These are phyloP conservation scores for Fraxinus excelsior DNA, from an alignment of 257 asterid genomes.

Conservation along the genomic window DNA sequence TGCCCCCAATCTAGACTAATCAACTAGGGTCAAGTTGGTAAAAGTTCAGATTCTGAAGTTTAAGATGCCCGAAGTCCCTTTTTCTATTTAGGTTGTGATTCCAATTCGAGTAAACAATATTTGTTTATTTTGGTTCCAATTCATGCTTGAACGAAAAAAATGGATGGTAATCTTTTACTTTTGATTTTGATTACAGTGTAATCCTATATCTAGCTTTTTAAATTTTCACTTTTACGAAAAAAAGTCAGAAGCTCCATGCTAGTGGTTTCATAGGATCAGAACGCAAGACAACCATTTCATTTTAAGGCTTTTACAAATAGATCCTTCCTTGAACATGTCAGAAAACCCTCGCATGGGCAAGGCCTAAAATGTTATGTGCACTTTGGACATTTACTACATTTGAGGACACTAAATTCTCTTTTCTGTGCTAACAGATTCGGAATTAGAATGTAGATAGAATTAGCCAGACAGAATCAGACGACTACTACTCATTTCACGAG, in stretches of 20 bases:
- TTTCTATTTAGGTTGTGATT: not conserved
- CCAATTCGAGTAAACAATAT: not conserved
- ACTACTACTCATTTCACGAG: not conserved
- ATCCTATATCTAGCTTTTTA: not conserved
- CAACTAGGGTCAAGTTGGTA: not conserved
- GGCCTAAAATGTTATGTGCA: not conserved
- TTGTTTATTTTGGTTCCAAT: not conserved
- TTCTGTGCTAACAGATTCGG: not conserved
- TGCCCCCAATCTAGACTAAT: not conserved
- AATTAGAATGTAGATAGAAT: not conserved
- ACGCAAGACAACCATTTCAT: not conserved
- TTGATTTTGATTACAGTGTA: not conserved
- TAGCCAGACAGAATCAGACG: not conserved
- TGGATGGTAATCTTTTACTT: not conserved
- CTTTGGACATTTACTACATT: not conserved
- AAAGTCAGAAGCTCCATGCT: not conserved
- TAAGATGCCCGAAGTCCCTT: not conserved
- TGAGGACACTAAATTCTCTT: not conserved
- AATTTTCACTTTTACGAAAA: not conserved
- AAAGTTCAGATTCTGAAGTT: not conserved
- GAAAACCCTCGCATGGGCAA: not conserved
- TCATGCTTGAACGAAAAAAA: not conserved
- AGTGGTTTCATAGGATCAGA: constrained; percentile 1
- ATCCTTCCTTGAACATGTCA: not conserved
- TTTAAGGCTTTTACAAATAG: not conserved